Evolutionary conservation across 306 rosid genomes (phyloP).

Genomic region (Ormosia semicastrata): DNA sequence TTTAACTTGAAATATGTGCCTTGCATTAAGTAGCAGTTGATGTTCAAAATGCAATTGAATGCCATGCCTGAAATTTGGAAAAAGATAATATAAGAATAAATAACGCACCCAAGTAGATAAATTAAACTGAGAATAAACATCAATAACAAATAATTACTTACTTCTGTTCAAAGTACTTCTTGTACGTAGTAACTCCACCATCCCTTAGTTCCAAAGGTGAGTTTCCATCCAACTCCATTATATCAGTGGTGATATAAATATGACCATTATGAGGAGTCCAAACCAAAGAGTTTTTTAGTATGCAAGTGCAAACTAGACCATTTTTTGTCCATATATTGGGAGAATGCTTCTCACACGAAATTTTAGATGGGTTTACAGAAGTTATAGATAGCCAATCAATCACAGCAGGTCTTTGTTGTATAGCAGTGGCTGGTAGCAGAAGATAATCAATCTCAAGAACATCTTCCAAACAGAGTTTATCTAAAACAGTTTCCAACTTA

Average conservation of each 20-base stretch:
- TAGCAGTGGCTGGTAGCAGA: constrained; percentile 58
- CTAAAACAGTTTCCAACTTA: constrained; percentile 31
- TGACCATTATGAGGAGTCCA: constrained; percentile 67
- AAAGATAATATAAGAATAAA: not conserved
- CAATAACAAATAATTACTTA: constrained; percentile 35
- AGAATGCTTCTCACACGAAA: constrained; percentile 3
- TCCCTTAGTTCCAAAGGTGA: constrained; percentile 41
- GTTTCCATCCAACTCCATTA: constrained; percentile 51
- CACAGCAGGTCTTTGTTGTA: constrained; percentile 9
- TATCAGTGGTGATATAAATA: constrained; percentile 53
- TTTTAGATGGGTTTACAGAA: constrained; percentile 39
- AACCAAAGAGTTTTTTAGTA: constrained; percentile 58
- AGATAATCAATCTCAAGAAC: constrained; percentile 63
- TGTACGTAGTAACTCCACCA: constrained; percentile 55
- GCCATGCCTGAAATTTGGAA: constrained; percentile 53
- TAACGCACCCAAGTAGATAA: not conserved
- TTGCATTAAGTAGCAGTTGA: constrained; percentile 57
- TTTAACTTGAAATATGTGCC: constrained; percentile 49
- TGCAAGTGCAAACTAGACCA: constrained; percentile 57
- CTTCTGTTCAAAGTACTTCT: constrained; percentile 47
- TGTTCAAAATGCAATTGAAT: constrained; percentile 44
- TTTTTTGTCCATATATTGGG: constrained; percentile 33
- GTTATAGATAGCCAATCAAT: constrained; percentile 59
- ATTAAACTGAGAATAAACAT: not conserved
- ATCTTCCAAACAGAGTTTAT: constrained; percentile 26